phyloP scores from a whole-genome alignment of 1,139 yeast genomes.

The Sugiyamaella xylanicola region DNA sequence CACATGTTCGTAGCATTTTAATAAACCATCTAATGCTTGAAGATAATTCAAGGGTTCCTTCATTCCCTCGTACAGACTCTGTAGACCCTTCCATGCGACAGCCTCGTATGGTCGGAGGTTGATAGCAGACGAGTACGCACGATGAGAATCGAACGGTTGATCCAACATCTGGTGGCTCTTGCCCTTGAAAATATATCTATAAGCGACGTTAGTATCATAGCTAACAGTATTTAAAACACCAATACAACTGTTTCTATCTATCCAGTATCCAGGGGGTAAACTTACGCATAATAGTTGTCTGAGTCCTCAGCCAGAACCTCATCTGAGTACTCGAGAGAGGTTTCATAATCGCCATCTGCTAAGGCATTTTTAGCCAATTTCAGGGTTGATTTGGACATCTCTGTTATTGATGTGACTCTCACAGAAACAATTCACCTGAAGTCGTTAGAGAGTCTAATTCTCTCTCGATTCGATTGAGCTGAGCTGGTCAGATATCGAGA shows the following conservation, averaged over 20 bases:
- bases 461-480: too few relatives aligned
- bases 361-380: slow-evolving; percentile 48
- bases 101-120: slow-evolving; percentile 55
- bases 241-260: too few relatives aligned
- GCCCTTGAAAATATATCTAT: slow-evolving; percentile 48
- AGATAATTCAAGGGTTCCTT: slow-evolving; percentile 47
- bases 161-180: slow-evolving; percentile 55
- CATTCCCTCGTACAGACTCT: slow-evolving; percentile 54
- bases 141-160: slow-evolving; percentile 49
- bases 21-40: slow-evolving; percentile 38
- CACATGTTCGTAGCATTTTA: slow-evolving; percentile 33
- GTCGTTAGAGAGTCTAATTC: too few relatives aligned
- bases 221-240: too few relatives aligned
- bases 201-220: slow-evolving; percentile 19
- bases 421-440: too few relatives aligned
- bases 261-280: too few relatives aligned
- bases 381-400: slow-evolving; percentile 16
- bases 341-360: slow-evolving; percentile 53
- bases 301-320: slow-evolving; percentile 48
- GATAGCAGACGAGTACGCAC: slow-evolving; percentile 59
- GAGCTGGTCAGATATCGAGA: too few relatives aligned
- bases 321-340: slow-evolving; percentile 33
- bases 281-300: slow-evolving; percentile 62
- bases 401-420: too few relatives aligned
- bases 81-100: slow-evolving; percentile 82